These are phyloP conservation scores for Tolypocladium tropicale DNA, from an alignment of 2,329 filamentous ascomycete species.

Conservation along the genomic window DNA sequence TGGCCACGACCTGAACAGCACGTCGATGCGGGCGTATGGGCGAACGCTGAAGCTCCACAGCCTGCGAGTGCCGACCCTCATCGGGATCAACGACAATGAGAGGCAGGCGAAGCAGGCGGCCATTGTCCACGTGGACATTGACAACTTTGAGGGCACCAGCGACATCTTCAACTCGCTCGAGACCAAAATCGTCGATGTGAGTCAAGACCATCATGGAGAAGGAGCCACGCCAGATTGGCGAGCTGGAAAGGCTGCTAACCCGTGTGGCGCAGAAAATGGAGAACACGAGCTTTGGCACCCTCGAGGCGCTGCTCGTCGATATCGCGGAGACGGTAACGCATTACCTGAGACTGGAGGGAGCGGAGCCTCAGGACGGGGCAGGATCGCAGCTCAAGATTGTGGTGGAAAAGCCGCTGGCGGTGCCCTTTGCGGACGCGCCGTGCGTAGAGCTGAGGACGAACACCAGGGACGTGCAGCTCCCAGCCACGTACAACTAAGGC, in stretches of 20 bases:
- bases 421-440: constrained; percentile 62
- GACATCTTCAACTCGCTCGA: constrained; percentile 51
- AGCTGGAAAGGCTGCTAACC: not conserved
- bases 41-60: constrained; percentile 39
- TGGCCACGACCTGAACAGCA: constrained; percentile 12
- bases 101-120: constrained; percentile 56
- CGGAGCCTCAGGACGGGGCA: constrained; percentile 5
- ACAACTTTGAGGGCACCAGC: constrained; percentile 31
- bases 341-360: constrained; percentile 23
- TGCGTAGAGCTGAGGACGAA: constrained; percentile 43
- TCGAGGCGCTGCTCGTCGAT: constrained; percentile 48
- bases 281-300: constrained; percentile 48
- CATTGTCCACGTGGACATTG: constrained; percentile 51
- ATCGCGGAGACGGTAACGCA: constrained; percentile 35
- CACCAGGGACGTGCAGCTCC: constrained; percentile 12
- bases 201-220: constrained; percentile 11
- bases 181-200: constrained; percentile 49
- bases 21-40: constrained; percentile 14
- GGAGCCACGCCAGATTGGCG: not conserved
- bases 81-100: constrained; percentile 67
- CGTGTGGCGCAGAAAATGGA: constrained; percentile 35
- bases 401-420: constrained; percentile 64
- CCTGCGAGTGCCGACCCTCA: constrained; percentile 54
- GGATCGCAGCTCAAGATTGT: constrained; percentile 47
- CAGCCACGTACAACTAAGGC: not conserved